Percentiles rank a stretch among this genome's conserved stretches.
Conservation (phyloP, 257 asterid species). For the Solanum virginianum region DNA sequence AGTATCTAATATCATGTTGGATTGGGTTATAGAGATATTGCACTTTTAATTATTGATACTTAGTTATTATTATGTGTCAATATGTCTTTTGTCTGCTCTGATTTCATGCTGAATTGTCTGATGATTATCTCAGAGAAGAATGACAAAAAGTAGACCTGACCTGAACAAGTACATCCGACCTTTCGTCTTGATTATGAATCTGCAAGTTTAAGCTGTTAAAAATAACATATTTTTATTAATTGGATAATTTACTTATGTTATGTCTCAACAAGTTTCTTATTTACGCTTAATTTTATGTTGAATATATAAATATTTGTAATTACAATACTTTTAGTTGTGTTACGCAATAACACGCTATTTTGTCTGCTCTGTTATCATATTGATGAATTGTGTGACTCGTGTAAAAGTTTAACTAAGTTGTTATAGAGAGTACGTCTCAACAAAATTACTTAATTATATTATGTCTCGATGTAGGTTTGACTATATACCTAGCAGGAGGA, state of each 20-base stretch:
- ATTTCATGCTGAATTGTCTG: not conserved
- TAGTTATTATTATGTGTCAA: not conserved
- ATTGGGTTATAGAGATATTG: not conserved
- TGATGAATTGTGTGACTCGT: not conserved
- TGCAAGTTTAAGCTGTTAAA: not conserved
- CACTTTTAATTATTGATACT: not conserved
- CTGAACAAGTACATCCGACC: too few relatives aligned
- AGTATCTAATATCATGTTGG: not conserved
- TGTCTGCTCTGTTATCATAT: not conserved
- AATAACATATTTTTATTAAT: not conserved
- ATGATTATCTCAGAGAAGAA: not conserved
- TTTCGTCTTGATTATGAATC: too few relatives aligned
- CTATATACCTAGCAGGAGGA: constrained; percentile 48
- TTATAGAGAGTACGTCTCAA: too few relatives aligned
- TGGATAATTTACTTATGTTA: not conserved
- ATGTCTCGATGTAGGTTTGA: constrained; percentile 17
- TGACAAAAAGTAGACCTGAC: too few relatives aligned
- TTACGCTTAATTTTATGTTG: not conserved
- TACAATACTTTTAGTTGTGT: not conserved
- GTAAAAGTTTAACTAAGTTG: not conserved
- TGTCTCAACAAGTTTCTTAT: not conserved
- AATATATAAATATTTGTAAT: not conserved
- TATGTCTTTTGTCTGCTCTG: not conserved
- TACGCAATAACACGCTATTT: not conserved
- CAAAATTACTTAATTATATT: not conserved